Evolutionary conservation across 2,329 filamentous ascomycete species (phyloP).

Genomic region (Neocucurbitaria cava): DNA sequence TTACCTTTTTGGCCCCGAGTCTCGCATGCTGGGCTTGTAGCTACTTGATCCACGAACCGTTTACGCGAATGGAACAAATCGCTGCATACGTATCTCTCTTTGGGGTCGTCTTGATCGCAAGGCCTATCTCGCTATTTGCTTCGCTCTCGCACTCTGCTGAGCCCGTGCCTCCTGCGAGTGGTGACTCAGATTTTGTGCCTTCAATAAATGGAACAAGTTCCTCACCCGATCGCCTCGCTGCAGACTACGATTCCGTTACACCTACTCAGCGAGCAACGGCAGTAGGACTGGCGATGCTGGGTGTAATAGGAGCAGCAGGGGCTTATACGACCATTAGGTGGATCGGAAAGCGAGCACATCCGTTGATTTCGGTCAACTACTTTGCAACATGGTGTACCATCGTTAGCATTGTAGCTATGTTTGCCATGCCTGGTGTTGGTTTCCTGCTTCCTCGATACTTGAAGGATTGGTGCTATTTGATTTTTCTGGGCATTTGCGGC

Average conservation of each 20-base stretch:
- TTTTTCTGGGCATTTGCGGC: slow-evolving; percentile 74
- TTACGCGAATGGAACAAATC: slow-evolving; percentile 77
- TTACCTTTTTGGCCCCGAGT: slow-evolving; percentile 84
- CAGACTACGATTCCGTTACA: slow-evolving; percentile 57
- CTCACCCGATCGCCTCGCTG: slow-evolving; percentile 31
- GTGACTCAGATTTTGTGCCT: slow-evolving; percentile 37
- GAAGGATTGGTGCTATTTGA: slow-evolving; percentile 71
- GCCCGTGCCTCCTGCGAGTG: slow-evolving; percentile 40
- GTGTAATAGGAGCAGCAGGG: slow-evolving; percentile 76
- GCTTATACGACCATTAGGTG: slow-evolving; percentile 79
- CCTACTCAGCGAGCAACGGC: slow-evolving; percentile 72
- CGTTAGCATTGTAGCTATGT: slow-evolving; percentile 68
- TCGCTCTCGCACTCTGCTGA: slow-evolving; percentile 31
- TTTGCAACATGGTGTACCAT: slow-evolving; percentile 75
- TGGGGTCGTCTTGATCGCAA: slow-evolving; percentile 84
- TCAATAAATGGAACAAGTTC: slow-evolving; percentile 39
- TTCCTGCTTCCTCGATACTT: slow-evolving; percentile 62
- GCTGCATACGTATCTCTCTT: slow-evolving; percentile 76
- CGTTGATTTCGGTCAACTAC: slow-evolving; percentile 86
- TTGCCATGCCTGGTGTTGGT: slow-evolving; percentile 61
- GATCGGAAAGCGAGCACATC: slow-evolving; percentile 80
- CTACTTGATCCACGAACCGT: slow-evolving; percentile 76
- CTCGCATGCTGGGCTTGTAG: slow-evolving; percentile 83
- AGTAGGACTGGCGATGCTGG: slow-evolving; percentile 74
- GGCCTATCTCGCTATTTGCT: slow-evolving; percentile 67